These are phyloP conservation scores for Aquilaria sinensis DNA, from an alignment of 345 rosid genomes.

Conservation along the genomic window DNA sequence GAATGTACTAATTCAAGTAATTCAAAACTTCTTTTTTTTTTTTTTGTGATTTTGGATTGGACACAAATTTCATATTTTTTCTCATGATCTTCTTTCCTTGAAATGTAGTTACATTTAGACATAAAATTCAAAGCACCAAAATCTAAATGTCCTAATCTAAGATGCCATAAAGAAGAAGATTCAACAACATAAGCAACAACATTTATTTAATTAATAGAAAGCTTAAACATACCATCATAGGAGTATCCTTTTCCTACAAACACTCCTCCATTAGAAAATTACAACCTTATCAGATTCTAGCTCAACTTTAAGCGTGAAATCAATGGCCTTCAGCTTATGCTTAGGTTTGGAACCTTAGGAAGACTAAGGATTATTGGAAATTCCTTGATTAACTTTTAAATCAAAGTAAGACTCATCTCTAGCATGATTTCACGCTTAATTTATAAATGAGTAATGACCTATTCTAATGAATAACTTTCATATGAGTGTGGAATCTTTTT, in stretches of 20 bases:
- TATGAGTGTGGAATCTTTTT: too few relatives aligned
- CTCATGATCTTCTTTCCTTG: neutral
- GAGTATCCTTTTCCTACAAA: neutral
- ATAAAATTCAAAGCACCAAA: neutral
- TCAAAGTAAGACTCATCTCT: neutral
- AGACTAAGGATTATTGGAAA: neutral
- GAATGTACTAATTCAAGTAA: conserved; percentile 1
- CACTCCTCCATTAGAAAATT: neutral
- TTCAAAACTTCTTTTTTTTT: neutral
- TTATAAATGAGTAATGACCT: neutral
- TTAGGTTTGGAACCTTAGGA: neutral
- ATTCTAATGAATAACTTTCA: neutral
- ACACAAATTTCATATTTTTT: conserved; percentile 1
- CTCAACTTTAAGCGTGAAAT: neutral
- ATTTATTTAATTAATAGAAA: neutral
- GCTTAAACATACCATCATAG: conserved; percentile 1
- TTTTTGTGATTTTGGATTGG: conserved; percentile 11
- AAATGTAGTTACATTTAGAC: neutral
- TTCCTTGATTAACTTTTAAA: neutral
- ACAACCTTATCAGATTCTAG: neutral
- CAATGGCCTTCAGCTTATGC: conserved; percentile 2
- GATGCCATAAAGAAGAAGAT: conserved; percentile 7
- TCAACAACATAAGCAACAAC: conserved; percentile 3
- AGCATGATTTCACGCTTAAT: neutral
- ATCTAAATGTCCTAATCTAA: neutral